Percentiles rank a stretch among this genome's conserved stretches.
Evolutionary conservation across 352 stramenopile genomes (phyloP).

Genomic region (Peronospora belbahrii): DNA sequence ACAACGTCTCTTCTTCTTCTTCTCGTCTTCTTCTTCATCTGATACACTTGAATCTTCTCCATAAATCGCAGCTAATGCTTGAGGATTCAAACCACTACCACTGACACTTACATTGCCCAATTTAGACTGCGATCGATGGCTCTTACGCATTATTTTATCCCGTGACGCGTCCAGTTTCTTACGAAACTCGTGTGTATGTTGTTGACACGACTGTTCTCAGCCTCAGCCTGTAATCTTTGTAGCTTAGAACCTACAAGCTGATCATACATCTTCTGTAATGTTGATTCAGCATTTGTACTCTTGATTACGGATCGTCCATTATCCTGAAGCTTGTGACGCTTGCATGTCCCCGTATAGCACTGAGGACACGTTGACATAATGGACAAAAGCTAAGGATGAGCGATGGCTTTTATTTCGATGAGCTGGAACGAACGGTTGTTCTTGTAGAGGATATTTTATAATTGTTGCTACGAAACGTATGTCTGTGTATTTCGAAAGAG

Average conservation of each 20-base stretch:
- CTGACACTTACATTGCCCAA: constrained; percentile 10
- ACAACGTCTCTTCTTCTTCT: constrained; percentile 39
- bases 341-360: constrained; percentile 74
- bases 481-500: too few relatives aligned
- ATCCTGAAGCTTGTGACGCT: constrained; percentile 51
- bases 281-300: constrained; percentile 45
- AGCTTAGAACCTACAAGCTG: constrained; percentile 59
- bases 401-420: too few relatives aligned
- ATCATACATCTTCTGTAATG: constrained; percentile 75
- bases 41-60: constrained; percentile 24
- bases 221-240: constrained; percentile 62
- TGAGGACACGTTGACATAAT: constrained; percentile 68
- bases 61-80: constrained; percentile 61
- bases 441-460: too few relatives aligned
- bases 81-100: constrained; percentile 56
- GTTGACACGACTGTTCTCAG: constrained; percentile 28
- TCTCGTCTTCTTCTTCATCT: constrained; percentile 37
- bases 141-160: constrained; percentile 52
- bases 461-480: too few relatives aligned
- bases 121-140: constrained; percentile 34
- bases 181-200: constrained; percentile 46
- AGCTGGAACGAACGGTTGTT: too few relatives aligned
- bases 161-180: constrained; percentile 59
- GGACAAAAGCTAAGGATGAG: too few relatives aligned
- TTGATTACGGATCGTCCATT: constrained; percentile 50